Base-by-base conservation (phyloP, 192 early-diverging fungal genomes). In the Backusella westeae region DNA sequence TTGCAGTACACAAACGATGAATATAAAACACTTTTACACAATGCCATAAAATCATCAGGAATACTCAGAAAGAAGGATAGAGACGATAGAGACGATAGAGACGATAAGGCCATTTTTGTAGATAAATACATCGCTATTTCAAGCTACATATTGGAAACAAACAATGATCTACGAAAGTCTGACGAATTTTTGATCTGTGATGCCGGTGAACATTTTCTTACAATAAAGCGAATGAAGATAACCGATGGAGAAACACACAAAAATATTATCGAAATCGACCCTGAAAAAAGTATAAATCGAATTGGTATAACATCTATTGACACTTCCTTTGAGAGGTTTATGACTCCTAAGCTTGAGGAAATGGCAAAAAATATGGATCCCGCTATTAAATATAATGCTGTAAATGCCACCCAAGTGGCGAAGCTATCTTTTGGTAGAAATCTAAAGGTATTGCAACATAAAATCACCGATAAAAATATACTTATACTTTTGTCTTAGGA, bases 181-280 rank as follows among this genome's bases (percentile, higher is more conserved):
- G 84, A 85, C 68, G 79, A 78, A 17, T 87, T 87, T 72, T 83
- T 87, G 81, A 84, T 87, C 75, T 87, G 86, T 67, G 84, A 87
- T 81, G 83, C 81, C 67, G 83, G 84, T 68, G 83, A 82, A 34
- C 71, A 78, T 1, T 67, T 76, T 69, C 21, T 49, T 23, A 49
- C 41, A 6, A 46, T 71, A 32, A 71, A 35, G 17, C 29, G 59
- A 74, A 74, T 74, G 26, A 52, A 73, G 39, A n/a, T 59, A 15
- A 39, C 7, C 6, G 17, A 6, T 9, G 8, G 10, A 19, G 38
- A n/a, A 42, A 32, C 15, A n/a, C 56, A 63, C 23, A 63, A 14
- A 63, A 63, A 63, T 14, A 63, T 63, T 63, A 23, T 9, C 3
- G 56, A 63, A 63, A 4, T 63, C 8, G 6, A 63, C 0, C 23